phyloP scores from a whole-genome alignment of 140 eudicot genomes.

The Anethum foeniculum region DNA sequence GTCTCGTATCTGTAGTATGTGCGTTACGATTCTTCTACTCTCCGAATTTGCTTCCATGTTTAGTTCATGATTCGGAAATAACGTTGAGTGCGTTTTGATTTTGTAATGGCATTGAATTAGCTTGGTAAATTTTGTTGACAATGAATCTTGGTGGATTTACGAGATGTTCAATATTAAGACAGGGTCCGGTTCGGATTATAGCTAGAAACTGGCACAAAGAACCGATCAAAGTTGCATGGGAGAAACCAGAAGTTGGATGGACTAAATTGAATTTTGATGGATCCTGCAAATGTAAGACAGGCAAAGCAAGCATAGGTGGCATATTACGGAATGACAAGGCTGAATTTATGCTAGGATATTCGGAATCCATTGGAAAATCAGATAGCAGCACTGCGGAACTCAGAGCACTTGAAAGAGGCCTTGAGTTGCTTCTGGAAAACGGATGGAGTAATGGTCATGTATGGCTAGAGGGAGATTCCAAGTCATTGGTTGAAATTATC shows the following conservation, averaged over 20 bases:
- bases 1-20: background rate
- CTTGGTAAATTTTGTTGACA: background rate
- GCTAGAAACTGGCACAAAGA: constrained; percentile 42
- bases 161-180: constrained; percentile 13
- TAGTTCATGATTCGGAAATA: background rate
- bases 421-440: constrained; percentile 65
- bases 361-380: constrained; percentile 60
- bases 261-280: constrained; percentile 82
- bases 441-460: constrained; percentile 45
- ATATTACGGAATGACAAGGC: constrained; percentile 68
- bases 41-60: background rate
- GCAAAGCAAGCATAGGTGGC: constrained; percentile 84
- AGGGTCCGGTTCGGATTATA: constrained; percentile 28
- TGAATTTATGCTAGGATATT: constrained; percentile 63
- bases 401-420: constrained; percentile 71
- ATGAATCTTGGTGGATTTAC: constrained; percentile 20
- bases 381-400: constrained; percentile 62
- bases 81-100: no score
- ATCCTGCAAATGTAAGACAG: constrained; percentile 66
- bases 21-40: background rate
- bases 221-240: constrained; percentile 55
- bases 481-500: constrained; percentile 51
- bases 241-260: constrained; percentile 70
- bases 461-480: constrained; percentile 91
- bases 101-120: background rate